Percentiles rank a stretch among this genome's conserved stretches.
Conservation (phyloP, 78 protist genomes). For the Diacronema lutheri region DNA sequence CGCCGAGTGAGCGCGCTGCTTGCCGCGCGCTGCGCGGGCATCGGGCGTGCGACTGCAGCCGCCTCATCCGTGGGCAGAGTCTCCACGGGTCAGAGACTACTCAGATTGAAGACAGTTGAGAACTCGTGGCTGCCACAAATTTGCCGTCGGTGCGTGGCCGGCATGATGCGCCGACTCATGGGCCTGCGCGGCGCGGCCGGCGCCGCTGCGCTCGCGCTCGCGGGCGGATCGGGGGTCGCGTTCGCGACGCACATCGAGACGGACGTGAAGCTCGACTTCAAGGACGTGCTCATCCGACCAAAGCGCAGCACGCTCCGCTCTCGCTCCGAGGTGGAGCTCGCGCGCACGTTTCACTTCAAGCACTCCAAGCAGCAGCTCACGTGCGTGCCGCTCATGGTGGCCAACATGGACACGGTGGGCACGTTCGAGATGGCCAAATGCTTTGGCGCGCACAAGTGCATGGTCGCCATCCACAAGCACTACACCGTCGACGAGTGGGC, state of each 20-base stretch:
- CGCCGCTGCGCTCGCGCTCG: too few relatives aligned
- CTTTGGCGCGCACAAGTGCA: conserved; percentile 10
- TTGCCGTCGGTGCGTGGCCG: too few relatives aligned
- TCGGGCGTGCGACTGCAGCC: too few relatives aligned
- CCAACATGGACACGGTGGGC: conserved; percentile 79
- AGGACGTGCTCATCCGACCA: conserved; percentile 39
- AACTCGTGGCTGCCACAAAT: too few relatives aligned
- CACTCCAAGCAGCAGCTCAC: not conserved
- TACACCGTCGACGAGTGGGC: conserved; percentile 46
- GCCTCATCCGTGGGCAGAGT: too few relatives aligned
- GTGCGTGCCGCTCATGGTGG: conserved; percentile 70
- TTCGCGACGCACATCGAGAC: not conserved
- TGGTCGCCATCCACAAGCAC: conserved; percentile 60
- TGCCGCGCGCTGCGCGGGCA: too few relatives aligned
- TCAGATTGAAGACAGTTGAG: too few relatives aligned
- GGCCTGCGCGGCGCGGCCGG: too few relatives aligned
- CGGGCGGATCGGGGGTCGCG: not conserved
- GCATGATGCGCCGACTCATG: too few relatives aligned
- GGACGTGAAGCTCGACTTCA: conserved; percentile 38
- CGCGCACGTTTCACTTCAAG: conserved; percentile 14
- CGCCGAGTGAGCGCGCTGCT: too few relatives aligned
- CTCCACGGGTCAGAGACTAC: too few relatives aligned
- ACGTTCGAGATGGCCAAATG: conserved; percentile 55
- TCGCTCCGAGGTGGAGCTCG: conserved; percentile 39
- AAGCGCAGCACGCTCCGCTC: conserved; percentile 22